Evolutionary conservation across 768 basidiomycete species (phyloP), one percentile per base, ranked within the genome.

Genomic region (Amanita brunnescens): DNA sequence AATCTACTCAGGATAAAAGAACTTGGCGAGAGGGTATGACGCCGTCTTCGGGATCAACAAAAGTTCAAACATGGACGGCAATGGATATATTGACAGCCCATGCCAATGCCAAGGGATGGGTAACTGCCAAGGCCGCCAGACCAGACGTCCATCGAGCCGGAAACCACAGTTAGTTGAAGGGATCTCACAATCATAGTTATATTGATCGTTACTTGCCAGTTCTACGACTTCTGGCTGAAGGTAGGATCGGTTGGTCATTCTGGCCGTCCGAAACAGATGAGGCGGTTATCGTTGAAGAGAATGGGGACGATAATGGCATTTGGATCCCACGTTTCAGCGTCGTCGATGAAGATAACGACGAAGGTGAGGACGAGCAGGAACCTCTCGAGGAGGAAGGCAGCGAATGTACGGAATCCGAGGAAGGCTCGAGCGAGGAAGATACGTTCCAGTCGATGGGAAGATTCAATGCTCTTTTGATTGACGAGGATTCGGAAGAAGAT

Each of bases 91-190:
- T 96, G 54, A 80, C 76, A 4, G 82, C 85, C 2, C 87, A 86
- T 64, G 91, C 94, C 1, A 63, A 77, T 45, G 70, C 75, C 52
- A 89, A 86, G 62, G 85, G 88, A 16, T 91, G 85, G 83, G 66
- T 93, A 37, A 97, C 94, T 29, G 93, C 94, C 8, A 88, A 92
- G 65, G 89, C 89, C 5, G 93, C 91, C 1, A 67, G 94, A 54
- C 85, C 92, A 2, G 94, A 98, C 67, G 70, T 87, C 20, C 84
- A 91, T 61, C 79, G 94, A 37, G 90, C 94, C 2, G 94, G 92
- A 29, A 94, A 94, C 63, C 80, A 83, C 9, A 83, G 92, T 92
- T 63, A 64, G 90, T 78, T 6, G 24, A 14, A 8, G n/a, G 10
- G 18, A 6, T 14, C n/a, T 5, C 26, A 16, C 26, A 29, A 44